phyloP scores from a whole-genome alignment of 306 rosid genomes.

The Lagenaria siceraria region DNA sequence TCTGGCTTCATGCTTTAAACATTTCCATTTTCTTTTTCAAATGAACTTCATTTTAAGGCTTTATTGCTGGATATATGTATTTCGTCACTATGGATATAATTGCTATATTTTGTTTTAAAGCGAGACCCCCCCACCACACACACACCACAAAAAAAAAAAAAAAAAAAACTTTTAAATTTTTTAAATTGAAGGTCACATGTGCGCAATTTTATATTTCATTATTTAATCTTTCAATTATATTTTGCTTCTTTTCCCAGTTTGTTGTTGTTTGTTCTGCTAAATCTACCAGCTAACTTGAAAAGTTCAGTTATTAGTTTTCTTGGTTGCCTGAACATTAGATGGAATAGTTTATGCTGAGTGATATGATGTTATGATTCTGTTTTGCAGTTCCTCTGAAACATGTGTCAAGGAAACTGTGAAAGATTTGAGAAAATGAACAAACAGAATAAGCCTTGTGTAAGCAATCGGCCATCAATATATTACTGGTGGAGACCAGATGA shows the following conservation, averaged over 20 bases:
- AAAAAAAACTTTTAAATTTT: too few species aligned
- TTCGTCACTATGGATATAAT: not conserved
- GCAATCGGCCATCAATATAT: slow-evolving; percentile 45
- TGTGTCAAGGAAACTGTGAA: slow-evolving; percentile 17
- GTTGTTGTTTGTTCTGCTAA: not conserved
- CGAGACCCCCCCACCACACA: too few species aligned
- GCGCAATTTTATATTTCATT: not conserved
- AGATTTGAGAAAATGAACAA: slow-evolving; percentile 44
- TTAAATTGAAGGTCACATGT: not conserved
- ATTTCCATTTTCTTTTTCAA: not conserved
- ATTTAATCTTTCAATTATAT: not conserved
- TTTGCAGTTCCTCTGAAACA: not conserved
- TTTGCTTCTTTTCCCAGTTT: not conserved
- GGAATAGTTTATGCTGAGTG: not conserved
- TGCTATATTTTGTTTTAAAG: not conserved
- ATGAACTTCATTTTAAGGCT: not conserved
- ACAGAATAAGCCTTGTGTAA: slow-evolving; percentile 23
- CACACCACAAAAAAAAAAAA: too few species aligned
- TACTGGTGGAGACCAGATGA: slow-evolving; percentile 28
- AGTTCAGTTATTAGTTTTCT: not conserved
- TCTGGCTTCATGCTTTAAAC: not conserved
- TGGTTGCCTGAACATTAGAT: not conserved
- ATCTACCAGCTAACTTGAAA: not conserved
- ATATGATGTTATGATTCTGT: not conserved
- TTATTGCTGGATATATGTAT: not conserved